These are phyloP conservation scores for Agapanthus africanus DNA, from an alignment of 106 monocot genomes.

Conservation along the genomic window DNA sequence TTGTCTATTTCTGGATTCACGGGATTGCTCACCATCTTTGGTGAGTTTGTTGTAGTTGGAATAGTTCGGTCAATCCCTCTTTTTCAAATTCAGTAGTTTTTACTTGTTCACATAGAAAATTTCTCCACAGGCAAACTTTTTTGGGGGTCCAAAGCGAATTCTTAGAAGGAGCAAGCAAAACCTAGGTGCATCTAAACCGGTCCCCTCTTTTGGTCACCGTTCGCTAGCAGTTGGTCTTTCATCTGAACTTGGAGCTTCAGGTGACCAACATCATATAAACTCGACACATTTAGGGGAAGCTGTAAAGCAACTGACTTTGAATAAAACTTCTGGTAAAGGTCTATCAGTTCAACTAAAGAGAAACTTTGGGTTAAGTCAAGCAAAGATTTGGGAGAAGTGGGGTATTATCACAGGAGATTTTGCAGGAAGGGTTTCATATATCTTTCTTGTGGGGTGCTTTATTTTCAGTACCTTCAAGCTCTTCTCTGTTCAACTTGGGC, in stretches of 20 bases:
- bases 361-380: conserved; percentile 30
- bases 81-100: no score
- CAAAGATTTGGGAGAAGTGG: conserved; percentile 34
- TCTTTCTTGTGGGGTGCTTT: conserved; percentile 46
- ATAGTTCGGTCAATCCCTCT: neutral
- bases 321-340: conserved; percentile 14
- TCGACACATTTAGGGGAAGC: conserved; percentile 56
- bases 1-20: conserved; percentile 68
- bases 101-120: no score
- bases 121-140: conserved; percentile 55
- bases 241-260: conserved; percentile 16
- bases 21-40: conserved; percentile 71
- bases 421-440: conserved; percentile 26
- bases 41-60: conserved; percentile 43
- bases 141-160: conserved; percentile 53
- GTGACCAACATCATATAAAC: conserved; percentile 22
- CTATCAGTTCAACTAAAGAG: conserved; percentile 44
- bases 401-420: conserved; percentile 21
- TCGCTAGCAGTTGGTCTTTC: conserved; percentile 25
- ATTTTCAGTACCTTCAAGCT: conserved; percentile 40
- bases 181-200: conserved; percentile 17
- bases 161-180: conserved; percentile 34
- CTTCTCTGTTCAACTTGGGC: conserved; percentile 28
- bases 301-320: conserved; percentile 55
- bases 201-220: conserved; percentile 15